These are phyloP conservation scores for Eimeria acervulina DNA, from an alignment of 169 alveolate genomes.

Conservation along the genomic window DNA sequence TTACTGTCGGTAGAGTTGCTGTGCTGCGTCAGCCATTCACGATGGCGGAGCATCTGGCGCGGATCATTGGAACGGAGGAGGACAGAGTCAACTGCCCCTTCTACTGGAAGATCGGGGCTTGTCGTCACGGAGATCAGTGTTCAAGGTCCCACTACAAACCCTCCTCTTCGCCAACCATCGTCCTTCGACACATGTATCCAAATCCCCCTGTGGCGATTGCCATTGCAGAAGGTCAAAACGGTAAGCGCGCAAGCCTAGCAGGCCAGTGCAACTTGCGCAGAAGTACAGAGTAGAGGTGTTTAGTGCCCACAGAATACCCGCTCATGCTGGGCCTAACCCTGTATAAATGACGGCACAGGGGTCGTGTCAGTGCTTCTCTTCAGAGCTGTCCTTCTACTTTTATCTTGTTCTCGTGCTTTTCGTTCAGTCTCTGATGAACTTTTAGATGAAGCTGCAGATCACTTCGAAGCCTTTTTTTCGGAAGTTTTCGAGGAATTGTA, in stretches of 20 bases:
- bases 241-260: constrained; percentile 79
- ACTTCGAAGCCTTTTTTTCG: constrained; percentile 98
- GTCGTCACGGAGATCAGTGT: constrained; percentile 99
- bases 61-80: constrained; percentile 99
- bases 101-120: constrained; percentile 99
- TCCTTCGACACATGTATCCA: constrained; percentile 98
- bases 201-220: constrained; percentile 99
- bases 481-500: constrained; percentile 98
- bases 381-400: not conserved
- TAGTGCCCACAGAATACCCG: not conserved
- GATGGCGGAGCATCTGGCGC: constrained; percentile 99
- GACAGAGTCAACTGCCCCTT: constrained; percentile 99
- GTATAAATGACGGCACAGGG: not conserved
- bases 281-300: not conserved
- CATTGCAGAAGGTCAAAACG: constrained; percentile 98
- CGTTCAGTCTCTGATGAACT: constrained; percentile 93
- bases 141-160: constrained; percentile 99
- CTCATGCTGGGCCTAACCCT: not conserved
- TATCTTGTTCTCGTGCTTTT: not conserved
- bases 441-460: constrained; percentile 98
- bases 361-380: not conserved
- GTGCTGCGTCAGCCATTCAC: constrained; percentile 27
- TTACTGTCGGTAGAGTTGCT: not conserved
- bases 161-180: constrained; percentile 95
- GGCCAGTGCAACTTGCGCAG: not conserved